Conservation (phyloP, 139 green algal genomes). For the Protoeuglena noctilucae region DNA sequence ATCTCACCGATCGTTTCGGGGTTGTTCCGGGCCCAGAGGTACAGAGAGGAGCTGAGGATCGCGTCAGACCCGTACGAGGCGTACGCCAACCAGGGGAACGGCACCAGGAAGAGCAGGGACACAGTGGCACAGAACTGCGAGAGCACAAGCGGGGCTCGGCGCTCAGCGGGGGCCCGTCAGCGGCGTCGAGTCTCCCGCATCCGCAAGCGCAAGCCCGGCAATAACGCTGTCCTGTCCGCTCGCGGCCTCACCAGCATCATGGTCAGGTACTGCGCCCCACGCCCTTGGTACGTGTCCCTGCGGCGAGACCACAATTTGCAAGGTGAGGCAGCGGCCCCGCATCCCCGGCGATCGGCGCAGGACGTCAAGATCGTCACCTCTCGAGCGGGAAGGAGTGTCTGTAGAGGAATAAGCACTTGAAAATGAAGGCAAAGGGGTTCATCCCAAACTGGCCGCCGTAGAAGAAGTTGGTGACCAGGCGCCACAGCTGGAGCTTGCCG, state of each 20-base stretch:
- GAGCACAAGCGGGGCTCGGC: too few relatives aligned
- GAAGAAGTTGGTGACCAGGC: constrained; percentile 29
- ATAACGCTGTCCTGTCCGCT: constrained; percentile 6
- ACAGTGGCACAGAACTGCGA: too few relatives aligned
- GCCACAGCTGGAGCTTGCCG: constrained; percentile 47
- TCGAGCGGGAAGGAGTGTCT: constrained; percentile 32
- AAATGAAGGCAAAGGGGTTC: constrained; percentile 22
- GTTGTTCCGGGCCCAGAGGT: constrained; percentile 43
- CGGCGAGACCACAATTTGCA: too few relatives aligned
- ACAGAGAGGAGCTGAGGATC: constrained; percentile 38
- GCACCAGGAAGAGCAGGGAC: constrained; percentile 1
- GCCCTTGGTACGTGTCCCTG: constrained; percentile 27
- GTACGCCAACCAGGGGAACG: constrained; percentile 9
- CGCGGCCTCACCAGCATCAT: constrained; percentile 36
- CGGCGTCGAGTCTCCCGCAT: too few relatives aligned
- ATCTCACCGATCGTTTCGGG: constrained; percentile 11
- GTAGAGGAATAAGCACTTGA: constrained; percentile 29
- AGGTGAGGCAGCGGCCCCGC: too few relatives aligned
- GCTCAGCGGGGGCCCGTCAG: too few relatives aligned
- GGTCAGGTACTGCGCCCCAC: constrained; percentile 41
- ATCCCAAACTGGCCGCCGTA: constrained; percentile 32
- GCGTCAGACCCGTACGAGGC: constrained; percentile 4
- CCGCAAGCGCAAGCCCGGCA: too few relatives aligned
- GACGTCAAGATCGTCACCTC: too few relatives aligned
- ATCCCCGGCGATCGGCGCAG: too few relatives aligned